Evolutionary conservation across 139 green algal species (phyloP), one percentile per base, ranked within the genome.

Genomic region (Auxenochlorella pyrenoidosa): DNA sequence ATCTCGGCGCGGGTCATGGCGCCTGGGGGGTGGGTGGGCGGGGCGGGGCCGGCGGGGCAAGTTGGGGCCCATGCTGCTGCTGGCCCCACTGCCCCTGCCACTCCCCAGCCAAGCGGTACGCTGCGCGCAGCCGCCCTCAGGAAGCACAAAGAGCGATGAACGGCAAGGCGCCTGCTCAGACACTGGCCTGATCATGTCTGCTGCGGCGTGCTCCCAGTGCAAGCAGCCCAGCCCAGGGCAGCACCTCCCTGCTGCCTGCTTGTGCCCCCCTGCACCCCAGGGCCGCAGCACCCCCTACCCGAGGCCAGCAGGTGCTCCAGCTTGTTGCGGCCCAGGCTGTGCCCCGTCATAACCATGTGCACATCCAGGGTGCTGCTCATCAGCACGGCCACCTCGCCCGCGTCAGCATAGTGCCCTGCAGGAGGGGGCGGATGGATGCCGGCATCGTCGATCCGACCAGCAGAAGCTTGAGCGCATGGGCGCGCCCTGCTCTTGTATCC

Each of bases 321-420:
- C 92, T 98, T 99, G 94, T 99, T 99, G 38, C 97, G 90, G 15
- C 97, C 97, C 82, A 99, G 94, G 68, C 91, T 96, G 93, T 99
- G 97, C 19, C 96, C 97, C 34, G 97, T 99, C 68, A 98, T 92
- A 43, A 96, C 91, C 95, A 98, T 98, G 88, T 95, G 92, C n/a
- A 96, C 94, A 38, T 95, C 95, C 77, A 99, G 91, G 1, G 94
- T 95, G 79, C 89, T 91, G 24, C 88, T 83, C 83, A 98, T 94
- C n/a, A 95, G 85, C 10, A 95, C 92, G 26, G 96, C 95, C 66
- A 90, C 90, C 82, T 95, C 91, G 43, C 95, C 95, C 18, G 96
- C 95, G 84, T 98, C 96, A 0, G 82, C 82, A 26, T 86, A 86
- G 66, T 86, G 82, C 32, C 82, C 80, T 85, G 80, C 36, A 36